Base-by-base conservation (phyloP, 768 basidiomycete genomes). In the Mycena haematopus region DNA sequence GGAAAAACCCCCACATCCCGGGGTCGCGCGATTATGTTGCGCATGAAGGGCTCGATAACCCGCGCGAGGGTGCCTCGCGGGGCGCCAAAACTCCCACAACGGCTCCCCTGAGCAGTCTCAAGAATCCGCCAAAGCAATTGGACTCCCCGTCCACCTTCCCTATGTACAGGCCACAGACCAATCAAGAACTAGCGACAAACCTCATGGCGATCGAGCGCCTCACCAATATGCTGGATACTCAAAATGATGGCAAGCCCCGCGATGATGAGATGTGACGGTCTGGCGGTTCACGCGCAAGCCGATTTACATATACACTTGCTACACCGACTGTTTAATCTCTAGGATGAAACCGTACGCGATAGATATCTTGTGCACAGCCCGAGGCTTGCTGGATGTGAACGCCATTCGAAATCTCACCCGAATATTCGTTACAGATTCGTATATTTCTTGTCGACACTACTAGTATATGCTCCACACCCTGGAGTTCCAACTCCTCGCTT, bases 1-100 rank as follows among this genome's bases (percentile, higher is more conserved):
- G 38, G 5, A 4, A 17, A 36, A 67, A 67, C 35, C 62, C 66
- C 51, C 53, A 42, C 59, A 3, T 29, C 8, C 66, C 66, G n/a
- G 66, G 66, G 2, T 60, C 66, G 27, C 50, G 62, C 22, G 33
- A 54, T 56, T 67, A 67, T 35, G 27, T 49, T 14, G 58, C 61
- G 25, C 8, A 42, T 13, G 47, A 44, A 22, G 31, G 17, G 29
- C n/a, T 45, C 4, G 45, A 47, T 6, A 10, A 0, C 14, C 21
- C 44, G 29, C 44, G 55, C 14, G 21, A 3, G 31, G 35, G 13
- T 2, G 33, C 46, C 17, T 22, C 31, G 50, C 50, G 50, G 19
- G 17, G n/a, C 33, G n/a, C 31, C 19, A 15, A 17, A 11, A 21
- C 50, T n/a, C 50, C 42, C 19, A 21, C 21, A 2, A 19, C n/a